phyloP scores from a whole-genome alignment of 2,329 filamentous ascomycete genomes.

The Aspergillus pseudotamarii region DNA sequence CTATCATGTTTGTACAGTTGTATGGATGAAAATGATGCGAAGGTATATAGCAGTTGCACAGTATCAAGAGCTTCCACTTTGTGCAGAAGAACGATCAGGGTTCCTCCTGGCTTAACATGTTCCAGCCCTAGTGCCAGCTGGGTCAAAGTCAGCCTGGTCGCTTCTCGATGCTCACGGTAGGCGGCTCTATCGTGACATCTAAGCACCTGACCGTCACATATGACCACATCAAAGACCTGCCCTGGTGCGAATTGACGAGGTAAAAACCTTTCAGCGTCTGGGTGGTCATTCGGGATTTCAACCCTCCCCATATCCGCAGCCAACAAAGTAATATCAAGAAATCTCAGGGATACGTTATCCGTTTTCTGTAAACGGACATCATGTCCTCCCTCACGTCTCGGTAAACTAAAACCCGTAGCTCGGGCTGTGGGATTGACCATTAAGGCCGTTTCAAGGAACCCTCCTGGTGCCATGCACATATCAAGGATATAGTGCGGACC shows the following conservation, averaged over 20 bases:
- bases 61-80: constrained; percentile 44
- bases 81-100: constrained; percentile 56
- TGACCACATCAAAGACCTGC: constrained; percentile 45
- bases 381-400: constrained; percentile 3
- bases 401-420: neutral
- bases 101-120: constrained; percentile 51
- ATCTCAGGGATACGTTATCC: constrained; percentile 17
- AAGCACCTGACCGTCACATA: constrained; percentile 55
- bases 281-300: constrained; percentile 24
- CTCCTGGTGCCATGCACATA: constrained; percentile 46
- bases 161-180: constrained; percentile 42
- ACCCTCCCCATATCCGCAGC: constrained; percentile 47
- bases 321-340: constrained; percentile 57
- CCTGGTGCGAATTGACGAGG: constrained; percentile 26
- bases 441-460: neutral
- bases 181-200: constrained; percentile 39
- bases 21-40: constrained; percentile 48
- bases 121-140: constrained; percentile 52
- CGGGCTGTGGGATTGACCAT: neutral
- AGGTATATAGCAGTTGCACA: constrained; percentile 41
- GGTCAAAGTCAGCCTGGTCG: constrained; percentile 37
- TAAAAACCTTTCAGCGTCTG: constrained; percentile 27
- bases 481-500: constrained; percentile 47
- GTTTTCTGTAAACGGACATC: neutral
- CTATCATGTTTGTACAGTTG: constrained; percentile 49